These are phyloP conservation scores for Strobilomyces confusus DNA, from an alignment of 768 basidiomycete species.

Conservation along the genomic window DNA sequence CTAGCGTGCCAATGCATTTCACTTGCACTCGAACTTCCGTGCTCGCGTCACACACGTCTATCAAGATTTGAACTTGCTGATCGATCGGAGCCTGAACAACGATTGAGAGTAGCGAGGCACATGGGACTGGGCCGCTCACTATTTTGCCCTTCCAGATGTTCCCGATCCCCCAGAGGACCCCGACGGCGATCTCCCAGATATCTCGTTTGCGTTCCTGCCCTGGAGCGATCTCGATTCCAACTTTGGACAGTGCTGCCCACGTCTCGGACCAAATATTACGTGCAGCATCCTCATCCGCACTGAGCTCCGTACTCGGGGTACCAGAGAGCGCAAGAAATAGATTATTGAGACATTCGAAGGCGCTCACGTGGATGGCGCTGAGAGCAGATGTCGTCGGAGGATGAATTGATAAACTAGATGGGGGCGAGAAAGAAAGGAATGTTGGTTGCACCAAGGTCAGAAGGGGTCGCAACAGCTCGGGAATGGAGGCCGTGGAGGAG, in stretches of 20 bases:
- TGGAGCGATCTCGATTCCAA: slow-evolving; percentile 55
- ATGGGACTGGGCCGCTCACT: slow-evolving; percentile 35
- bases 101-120: slow-evolving; percentile 7
- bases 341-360: slow-evolving; percentile 89
- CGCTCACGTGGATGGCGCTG: slow-evolving; percentile 76
- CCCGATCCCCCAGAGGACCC: slow-evolving; percentile 87
- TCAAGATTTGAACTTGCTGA: slow-evolving; percentile 60
- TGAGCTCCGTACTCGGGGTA: slow-evolving; percentile 37
- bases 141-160: slow-evolving; percentile 67
- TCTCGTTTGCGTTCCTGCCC: slow-evolving; percentile 70
- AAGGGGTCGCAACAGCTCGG: slow-evolving; percentile 63
- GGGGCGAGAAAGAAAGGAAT: slow-evolving; percentile 76
- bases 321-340: slow-evolving; percentile 72
- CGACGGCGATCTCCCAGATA: slow-evolving; percentile 76
- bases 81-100: slow-evolving; percentile 47
- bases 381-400: slow-evolving; percentile 88
- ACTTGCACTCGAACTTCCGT: slow-evolving; percentile 56
- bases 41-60: slow-evolving; percentile 58
- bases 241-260: slow-evolving; percentile 57
- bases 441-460: slow-evolving; percentile 72
- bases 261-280: slow-evolving; percentile 57
- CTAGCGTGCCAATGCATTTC: slow-evolving; percentile 81
- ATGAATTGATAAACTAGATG: slow-evolving; percentile 64
- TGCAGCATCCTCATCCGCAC: slow-evolving; percentile 48
- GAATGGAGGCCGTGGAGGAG: slow-evolving; percentile 36